Base-by-base conservation (phyloP, 306 rosid species). In the Crotalaria pallida region DNA sequence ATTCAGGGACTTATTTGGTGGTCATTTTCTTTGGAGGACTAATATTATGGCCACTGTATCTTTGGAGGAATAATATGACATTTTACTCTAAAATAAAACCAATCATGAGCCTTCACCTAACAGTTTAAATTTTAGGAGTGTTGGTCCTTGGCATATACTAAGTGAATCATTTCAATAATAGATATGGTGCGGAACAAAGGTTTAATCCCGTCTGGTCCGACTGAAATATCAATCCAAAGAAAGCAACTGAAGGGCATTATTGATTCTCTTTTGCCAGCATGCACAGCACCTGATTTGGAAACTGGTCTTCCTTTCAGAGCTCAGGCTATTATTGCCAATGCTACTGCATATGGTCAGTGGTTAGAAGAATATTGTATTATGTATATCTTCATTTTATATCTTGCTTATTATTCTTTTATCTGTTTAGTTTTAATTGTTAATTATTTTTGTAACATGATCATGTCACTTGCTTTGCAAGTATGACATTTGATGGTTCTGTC, bases 241-340 rank as follows among this genome's bases (percentile, higher is more conserved):
- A 85, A 89, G 87, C 88, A 92, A 73, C 80, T 92, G 77, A 87
- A 83, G 81, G 87, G 78, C 67, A 85, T 92, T 77, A 82, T 89
- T 47, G 91, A 89, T 67, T 89, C 97, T 81, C 89, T 87, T 74
- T 96, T 88, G 77, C 97, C 97, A 29, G 97, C 97, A 23, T 92
- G 97, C 79, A 92, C 87, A 3, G 93, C 80, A 79, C 91, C 97
- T 67, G 96, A 89, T 81, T 67, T 75, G 55, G 97, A 92, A 77
- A 92, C 89, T 24, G 87, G 88, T 9, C 50, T 41, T 33, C 87
- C 94, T 44, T 92, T 92, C 73, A 84, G 83, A 76, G 92, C 94
- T 58, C 96, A 92, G 81, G 96, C 97, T 51, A 92, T 92, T 73
- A 89, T 92, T 82, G 91, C 94, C 56, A 92, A 92, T 51, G 89